These are phyloP conservation scores for Erucastrum elatum DNA, from an alignment of 345 rosid species.

Conservation along the genomic window DNA sequence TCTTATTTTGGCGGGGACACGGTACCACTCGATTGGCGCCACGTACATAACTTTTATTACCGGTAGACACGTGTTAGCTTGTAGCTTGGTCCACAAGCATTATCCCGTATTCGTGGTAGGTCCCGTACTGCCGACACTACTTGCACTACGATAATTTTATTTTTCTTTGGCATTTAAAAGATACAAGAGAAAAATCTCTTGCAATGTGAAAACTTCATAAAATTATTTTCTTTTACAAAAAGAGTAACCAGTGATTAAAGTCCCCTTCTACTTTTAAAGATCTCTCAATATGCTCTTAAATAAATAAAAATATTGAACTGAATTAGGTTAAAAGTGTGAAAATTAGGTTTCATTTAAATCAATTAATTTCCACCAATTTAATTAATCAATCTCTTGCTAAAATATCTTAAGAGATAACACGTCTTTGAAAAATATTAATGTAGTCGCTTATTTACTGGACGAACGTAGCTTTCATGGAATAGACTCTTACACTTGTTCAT, in stretches of 20 bases:
- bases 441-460: slow-evolving; percentile 23
- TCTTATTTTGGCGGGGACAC: slow-evolving; percentile 19
- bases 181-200: background rate
- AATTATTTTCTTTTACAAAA: background rate
- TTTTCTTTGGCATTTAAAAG: background rate
- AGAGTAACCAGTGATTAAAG: background rate
- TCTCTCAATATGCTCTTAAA: background rate
- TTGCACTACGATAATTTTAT: background rate
- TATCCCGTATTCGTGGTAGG: slow-evolving; percentile 28
- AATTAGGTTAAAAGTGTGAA: slow-evolving; percentile 12
- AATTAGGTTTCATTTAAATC: background rate
- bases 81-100: slow-evolving; percentile 16
- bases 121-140: slow-evolving; percentile 34
- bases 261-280: background rate
- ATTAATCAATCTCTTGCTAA: background rate
- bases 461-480: slow-evolving; percentile 29
- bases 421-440: background rate
- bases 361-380: background rate
- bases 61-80: slow-evolving; percentile 15
- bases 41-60: slow-evolving; percentile 4
- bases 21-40: slow-evolving; percentile 7
- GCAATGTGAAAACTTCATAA: background rate
- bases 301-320: background rate
- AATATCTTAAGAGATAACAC: slow-evolving; percentile 16
- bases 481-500: slow-evolving; percentile 6